Evolutionary conservation across 306 rosid genomes (phyloP).

Genomic region (Potentilla sterilis): DNA sequence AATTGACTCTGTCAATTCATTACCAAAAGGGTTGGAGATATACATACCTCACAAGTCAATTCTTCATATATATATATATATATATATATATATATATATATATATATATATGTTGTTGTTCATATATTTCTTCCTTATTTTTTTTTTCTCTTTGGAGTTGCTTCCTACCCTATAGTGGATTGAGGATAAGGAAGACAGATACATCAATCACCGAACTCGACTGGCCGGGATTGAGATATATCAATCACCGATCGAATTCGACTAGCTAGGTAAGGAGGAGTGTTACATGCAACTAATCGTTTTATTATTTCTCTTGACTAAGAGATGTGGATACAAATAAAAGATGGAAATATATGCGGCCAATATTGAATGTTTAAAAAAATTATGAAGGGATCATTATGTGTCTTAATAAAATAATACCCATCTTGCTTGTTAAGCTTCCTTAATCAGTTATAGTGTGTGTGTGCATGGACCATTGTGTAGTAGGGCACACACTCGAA

Average conservation of each 20-base stretch:
- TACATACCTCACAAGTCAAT: neutral
- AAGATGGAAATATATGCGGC: neutral
- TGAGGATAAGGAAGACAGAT: neutral
- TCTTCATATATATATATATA: neutral
- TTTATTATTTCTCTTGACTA: neutral
- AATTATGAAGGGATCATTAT: neutral
- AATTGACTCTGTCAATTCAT: neutral
- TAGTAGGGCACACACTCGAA: constrained; percentile 1
- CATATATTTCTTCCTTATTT: neutral
- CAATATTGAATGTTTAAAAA: neutral
- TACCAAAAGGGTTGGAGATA: neutral
- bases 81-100: neutral
- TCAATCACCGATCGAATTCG: neutral
- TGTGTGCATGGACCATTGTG: neutral
- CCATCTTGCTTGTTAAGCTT: neutral
- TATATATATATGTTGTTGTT: too few species aligned
- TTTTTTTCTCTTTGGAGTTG: neutral
- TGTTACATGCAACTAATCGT: neutral
- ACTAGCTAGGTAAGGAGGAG: neutral
- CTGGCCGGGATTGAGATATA: neutral
- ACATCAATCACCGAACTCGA: neutral
- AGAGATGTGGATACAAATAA: neutral
- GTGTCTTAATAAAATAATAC: neutral
- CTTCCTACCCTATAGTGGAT: neutral
- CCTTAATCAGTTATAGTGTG: neutral